phyloP scores from a whole-genome alignment of 2,329 filamentous ascomycete species.

The Talaromyces funiculosus region DNA sequence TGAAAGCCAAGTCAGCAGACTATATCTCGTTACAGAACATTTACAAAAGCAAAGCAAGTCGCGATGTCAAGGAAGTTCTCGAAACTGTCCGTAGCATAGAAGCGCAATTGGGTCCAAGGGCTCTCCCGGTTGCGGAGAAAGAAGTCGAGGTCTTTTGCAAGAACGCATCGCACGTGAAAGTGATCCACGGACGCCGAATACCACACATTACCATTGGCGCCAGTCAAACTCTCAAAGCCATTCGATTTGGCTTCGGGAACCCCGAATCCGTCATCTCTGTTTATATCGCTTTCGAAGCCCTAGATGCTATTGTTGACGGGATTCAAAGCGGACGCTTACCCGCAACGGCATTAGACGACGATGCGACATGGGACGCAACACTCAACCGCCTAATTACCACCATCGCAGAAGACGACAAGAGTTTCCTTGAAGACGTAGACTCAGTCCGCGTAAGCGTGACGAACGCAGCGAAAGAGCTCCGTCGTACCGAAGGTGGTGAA shows the following conservation, averaged over 20 bases:
- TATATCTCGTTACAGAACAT: constrained; percentile 89
- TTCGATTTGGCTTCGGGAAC: constrained; percentile 37
- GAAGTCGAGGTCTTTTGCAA: constrained; percentile 93
- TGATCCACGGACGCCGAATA: constrained; percentile 63
- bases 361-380: constrained; percentile 27
- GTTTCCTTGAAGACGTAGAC: constrained; percentile 44
- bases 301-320: constrained; percentile 45
- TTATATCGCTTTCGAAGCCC: constrained; percentile 58
- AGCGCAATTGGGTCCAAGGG: constrained; percentile 43
- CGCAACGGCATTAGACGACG: constrained; percentile 27
- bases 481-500: constrained; percentile 74
- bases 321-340: constrained; percentile 42
- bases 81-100: constrained; percentile 56
- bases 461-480: constrained; percentile 60
- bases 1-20: constrained; percentile 89
- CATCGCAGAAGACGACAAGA: constrained; percentile 36
- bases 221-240: constrained; percentile 41
- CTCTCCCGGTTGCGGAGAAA: constrained; percentile 52
- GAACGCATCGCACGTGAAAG: constrained; percentile 85
- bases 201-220: constrained; percentile 43
- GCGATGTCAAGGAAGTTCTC: constrained; percentile 71
- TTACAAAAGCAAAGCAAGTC: constrained; percentile 81
- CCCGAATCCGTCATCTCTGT: constrained; percentile 59
- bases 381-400: constrained; percentile 25
- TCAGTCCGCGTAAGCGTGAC: constrained; percentile 45